A percentile compares a stretch with the other conserved stretches of the same genome.
Evolutionary conservation across 164 flowering plant genomes (phyloP).

Genomic region (Tetracentron sinense): DNA sequence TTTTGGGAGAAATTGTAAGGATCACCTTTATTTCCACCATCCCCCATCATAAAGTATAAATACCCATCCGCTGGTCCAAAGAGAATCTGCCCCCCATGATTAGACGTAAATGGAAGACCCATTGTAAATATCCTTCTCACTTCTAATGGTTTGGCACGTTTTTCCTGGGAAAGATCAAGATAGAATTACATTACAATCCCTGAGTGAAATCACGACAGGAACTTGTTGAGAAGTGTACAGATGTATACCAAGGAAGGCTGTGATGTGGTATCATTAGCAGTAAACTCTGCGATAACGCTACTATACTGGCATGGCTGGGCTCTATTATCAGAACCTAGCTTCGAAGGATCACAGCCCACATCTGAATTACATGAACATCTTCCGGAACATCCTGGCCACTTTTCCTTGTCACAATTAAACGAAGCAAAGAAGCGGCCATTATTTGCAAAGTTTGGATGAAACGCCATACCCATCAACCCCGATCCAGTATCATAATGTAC

Average conservation of each 20-base stretch:
- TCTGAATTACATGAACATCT: slow-evolving; percentile 89
- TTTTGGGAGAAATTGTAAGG: slow-evolving; percentile 56
- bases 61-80: slow-evolving; percentile 84
- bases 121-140: slow-evolving; percentile 90
- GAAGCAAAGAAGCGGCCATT: slow-evolving; percentile 89
- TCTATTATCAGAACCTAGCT: slow-evolving; percentile 49
- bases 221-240: neutral
- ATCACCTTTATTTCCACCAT: slow-evolving; percentile 65
- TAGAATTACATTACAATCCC: slow-evolving; percentile 3
- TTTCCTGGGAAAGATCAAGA: slow-evolving; percentile 42
- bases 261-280: slow-evolving; percentile 54
- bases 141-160: slow-evolving; percentile 62
- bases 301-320: slow-evolving; percentile 78
- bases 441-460: slow-evolving; percentile 71
- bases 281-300: slow-evolving; percentile 69
- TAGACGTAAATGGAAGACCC: slow-evolving; percentile 74
- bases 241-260: slow-evolving; percentile 52
- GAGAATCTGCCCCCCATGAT: slow-evolving; percentile 84
- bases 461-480: slow-evolving; percentile 83
- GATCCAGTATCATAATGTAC: slow-evolving; percentile 66
- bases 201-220: neutral
- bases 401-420: slow-evolving; percentile 71
- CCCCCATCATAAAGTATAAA: slow-evolving; percentile 89
- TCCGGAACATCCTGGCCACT: slow-evolving; percentile 67
- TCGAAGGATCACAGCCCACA: slow-evolving; percentile 83